Percentiles rank a stretch among this genome's conserved stretches.
These are phyloP conservation scores for Fragaria vesca DNA, from an alignment of 306 rosid genomes.

Conservation along the genomic window DNA sequence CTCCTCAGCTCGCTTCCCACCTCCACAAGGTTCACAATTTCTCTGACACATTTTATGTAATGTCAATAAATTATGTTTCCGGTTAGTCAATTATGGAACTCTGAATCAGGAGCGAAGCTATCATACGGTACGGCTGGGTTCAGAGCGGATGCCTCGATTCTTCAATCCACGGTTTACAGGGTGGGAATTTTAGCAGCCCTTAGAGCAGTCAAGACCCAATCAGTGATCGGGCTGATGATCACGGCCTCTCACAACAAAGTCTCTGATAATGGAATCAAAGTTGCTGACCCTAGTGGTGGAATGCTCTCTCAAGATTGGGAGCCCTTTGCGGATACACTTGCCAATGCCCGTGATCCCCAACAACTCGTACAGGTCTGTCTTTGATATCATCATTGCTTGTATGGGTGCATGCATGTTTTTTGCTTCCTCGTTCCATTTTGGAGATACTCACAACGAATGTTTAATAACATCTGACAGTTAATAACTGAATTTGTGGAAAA, in stretches of 20 bases:
- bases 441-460: not conserved
- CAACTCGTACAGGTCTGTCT: constrained; percentile 42
- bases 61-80: not conserved
- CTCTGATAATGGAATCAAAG: constrained; percentile 86
- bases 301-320: constrained; percentile 96
- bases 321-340: constrained; percentile 78
- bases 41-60: not conserved
- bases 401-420: not conserved
- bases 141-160: constrained; percentile 74
- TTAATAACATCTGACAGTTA: constrained; percentile 34
- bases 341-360: constrained; percentile 60
- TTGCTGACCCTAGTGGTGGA: constrained; percentile 78
- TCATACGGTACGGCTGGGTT: constrained; percentile 90
- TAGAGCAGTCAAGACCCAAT: constrained; percentile 55
- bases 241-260: constrained; percentile 86
- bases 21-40: constrained; percentile 48
- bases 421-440: not conserved
- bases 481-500: constrained; percentile 59
- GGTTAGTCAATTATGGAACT: not conserved
- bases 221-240: constrained; percentile 81
- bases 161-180: constrained; percentile 62
- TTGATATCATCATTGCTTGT: constrained; percentile 15
- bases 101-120: constrained; percentile 46
- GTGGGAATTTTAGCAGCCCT: constrained; percentile 77
- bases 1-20: constrained; percentile 53